Percentiles rank a stretch among this genome's conserved stretches.
Evolutionary conservation across 2,329 filamentous ascomycete genomes (phyloP).

Genomic region (Neofusicoccum ribis): DNA sequence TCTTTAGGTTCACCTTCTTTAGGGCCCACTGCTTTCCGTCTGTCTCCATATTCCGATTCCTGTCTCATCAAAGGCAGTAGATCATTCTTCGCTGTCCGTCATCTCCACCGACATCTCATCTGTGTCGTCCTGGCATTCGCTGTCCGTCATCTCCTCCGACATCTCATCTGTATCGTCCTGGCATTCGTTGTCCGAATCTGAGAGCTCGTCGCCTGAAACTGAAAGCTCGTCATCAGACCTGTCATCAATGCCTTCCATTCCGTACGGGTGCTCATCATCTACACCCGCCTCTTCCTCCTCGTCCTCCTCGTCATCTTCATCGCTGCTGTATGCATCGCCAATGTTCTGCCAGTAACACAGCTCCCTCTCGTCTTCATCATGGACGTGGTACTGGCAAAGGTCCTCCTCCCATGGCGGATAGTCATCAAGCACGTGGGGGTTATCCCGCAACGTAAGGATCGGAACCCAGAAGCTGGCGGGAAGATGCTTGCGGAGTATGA

Average conservation of each 20-base stretch:
- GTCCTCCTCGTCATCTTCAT: background rate
- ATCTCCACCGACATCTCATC: too few relatives aligned
- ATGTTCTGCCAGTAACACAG: constrained; percentile 1
- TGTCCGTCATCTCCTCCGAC: too few relatives aligned
- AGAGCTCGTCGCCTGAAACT: too few relatives aligned
- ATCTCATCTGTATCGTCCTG: too few relatives aligned
- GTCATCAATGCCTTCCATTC: background rate
- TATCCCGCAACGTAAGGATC: background rate
- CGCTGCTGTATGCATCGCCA: background rate
- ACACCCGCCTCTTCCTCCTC: background rate
- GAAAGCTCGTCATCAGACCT: background rate
- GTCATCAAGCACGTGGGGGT: background rate
- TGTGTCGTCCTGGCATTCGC: too few relatives aligned
- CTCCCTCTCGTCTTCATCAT: background rate
- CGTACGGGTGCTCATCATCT: background rate
- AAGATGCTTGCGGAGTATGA: background rate
- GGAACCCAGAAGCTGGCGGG: background rate
- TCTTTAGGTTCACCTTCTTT: too few relatives aligned
- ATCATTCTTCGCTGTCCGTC: too few relatives aligned
- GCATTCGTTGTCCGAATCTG: too few relatives aligned
- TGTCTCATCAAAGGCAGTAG: too few relatives aligned
- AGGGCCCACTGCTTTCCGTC: too few relatives aligned
- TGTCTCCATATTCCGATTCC: too few relatives aligned
- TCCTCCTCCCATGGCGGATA: constrained; percentile 8
- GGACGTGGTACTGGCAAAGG: constrained; percentile 5